Percentiles rank a stretch among this genome's conserved stretches.
phyloP scores from a whole-genome alignment of 202 grass and related monocot species.

The Thinopyrum obtusiflorum region DNA sequence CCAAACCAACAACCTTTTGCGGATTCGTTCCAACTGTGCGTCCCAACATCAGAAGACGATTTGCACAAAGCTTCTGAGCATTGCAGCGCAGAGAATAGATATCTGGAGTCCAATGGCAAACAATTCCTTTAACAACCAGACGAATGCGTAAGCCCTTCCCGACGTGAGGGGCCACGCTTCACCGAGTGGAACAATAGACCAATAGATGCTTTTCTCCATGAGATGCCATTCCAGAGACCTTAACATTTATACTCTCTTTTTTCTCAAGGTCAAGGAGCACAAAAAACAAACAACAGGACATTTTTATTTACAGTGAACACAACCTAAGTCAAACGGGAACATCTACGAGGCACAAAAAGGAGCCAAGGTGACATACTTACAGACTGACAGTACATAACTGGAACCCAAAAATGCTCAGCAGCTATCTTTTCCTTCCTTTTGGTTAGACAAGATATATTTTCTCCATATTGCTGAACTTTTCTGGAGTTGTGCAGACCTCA shows the following conservation, averaged over 20 bases:
- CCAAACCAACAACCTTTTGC: too few relatives aligned
- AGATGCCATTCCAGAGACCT: background rate
- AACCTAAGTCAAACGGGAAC: constrained; percentile 8
- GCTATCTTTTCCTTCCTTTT: constrained; percentile 52
- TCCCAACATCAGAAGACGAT: too few relatives aligned
- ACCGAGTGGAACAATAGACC: too few relatives aligned
- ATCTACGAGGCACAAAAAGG: constrained; percentile 34
- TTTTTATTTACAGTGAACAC: constrained; percentile 51
- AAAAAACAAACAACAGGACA: constrained; percentile 25
- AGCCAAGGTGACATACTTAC: constrained; percentile 37
- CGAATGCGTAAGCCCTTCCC: too few relatives aligned
- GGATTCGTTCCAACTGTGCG: too few relatives aligned
- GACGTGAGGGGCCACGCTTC: too few relatives aligned
- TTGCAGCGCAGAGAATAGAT: too few relatives aligned
- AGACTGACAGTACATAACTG: constrained; percentile 44
- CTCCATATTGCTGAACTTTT: constrained; percentile 42
- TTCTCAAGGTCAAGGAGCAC: constrained; percentile 19
- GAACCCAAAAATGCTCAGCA: constrained; percentile 29
- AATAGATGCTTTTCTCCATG: background rate
- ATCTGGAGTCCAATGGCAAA: too few relatives aligned
- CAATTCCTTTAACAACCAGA: too few relatives aligned
- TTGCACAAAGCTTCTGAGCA: too few relatives aligned
- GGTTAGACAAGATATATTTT: constrained; percentile 45
- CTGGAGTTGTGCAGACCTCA: constrained; percentile 43
- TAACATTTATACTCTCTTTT: background rate